Evolutionary conservation across 2,329 filamentous ascomycete genomes (phyloP).

Genomic region (Elsinoe arachidis): DNA sequence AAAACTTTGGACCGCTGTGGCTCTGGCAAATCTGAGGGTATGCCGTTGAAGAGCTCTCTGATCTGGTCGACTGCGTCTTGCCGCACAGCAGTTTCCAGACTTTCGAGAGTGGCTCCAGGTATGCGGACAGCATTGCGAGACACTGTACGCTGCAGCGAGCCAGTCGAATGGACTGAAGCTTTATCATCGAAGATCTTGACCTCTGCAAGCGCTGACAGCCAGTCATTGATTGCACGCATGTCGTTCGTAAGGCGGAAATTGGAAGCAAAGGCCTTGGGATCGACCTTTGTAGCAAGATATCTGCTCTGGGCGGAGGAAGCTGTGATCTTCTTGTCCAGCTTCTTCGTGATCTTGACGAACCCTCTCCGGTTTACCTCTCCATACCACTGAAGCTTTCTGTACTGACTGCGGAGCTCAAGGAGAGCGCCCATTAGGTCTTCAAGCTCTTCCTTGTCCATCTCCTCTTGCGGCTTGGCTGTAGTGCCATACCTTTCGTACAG

Average conservation of each 20-base stretch:
- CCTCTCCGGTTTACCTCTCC: slow-evolving; percentile 91
- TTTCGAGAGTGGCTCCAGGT: slow-evolving; percentile 58
- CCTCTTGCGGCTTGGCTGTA: slow-evolving; percentile 57
- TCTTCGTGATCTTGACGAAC: slow-evolving; percentile 98
- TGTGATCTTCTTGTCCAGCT: slow-evolving; percentile 89
- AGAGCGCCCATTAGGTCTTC: slow-evolving; percentile 87
- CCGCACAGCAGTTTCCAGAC: slow-evolving; percentile 62
- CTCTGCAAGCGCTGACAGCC: slow-evolving; percentile 76
- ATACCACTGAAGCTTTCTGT: slow-evolving; percentile 94
- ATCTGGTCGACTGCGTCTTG: slow-evolving; percentile 55
- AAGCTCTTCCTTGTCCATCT: slow-evolving; percentile 76
- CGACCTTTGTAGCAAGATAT: slow-evolving; percentile 85
- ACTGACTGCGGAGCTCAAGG: slow-evolving; percentile 74
- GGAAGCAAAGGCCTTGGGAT: slow-evolving; percentile 78
- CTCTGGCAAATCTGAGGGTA: slow-evolving; percentile 6
- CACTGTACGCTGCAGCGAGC: slow-evolving; percentile 67
- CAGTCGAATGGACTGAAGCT: slow-evolving; percentile 57
- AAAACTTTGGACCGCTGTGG: slow-evolving; percentile 40
- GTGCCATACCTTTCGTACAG: slow-evolving; percentile 81
- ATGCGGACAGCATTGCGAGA: slow-evolving; percentile 68
- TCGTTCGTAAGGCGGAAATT: slow-evolving; percentile 52
- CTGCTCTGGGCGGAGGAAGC: slow-evolving; percentile 67
- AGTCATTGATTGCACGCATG: slow-evolving; percentile 72
- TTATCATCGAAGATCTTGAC: slow-evolving; percentile 67
- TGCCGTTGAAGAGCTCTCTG: slow-evolving; percentile 39